These are phyloP conservation scores for Linnemannia schmuckeri DNA, from an alignment of 192 early-diverging fungal species.

Conservation along the genomic window DNA sequence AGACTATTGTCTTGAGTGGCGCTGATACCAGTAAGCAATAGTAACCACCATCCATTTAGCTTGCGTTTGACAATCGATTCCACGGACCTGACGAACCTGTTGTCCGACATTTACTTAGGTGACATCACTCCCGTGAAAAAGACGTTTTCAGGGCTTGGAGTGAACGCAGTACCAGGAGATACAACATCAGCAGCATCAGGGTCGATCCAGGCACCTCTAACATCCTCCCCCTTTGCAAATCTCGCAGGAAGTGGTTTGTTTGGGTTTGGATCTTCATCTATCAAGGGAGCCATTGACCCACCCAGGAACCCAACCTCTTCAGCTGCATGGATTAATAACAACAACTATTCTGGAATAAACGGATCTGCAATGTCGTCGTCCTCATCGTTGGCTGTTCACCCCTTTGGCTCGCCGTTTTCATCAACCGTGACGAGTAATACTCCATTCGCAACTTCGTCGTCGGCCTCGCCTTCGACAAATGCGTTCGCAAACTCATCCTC, in stretches of 20 bases:
- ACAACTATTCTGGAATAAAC: constrained; percentile 1
- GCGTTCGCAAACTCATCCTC: background rate
- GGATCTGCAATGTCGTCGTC: background rate
- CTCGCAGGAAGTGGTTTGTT: constrained; percentile 4
- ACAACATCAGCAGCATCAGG: background rate
- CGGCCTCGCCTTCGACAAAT: background rate
- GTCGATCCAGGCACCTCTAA: background rate
- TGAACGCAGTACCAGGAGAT: background rate
- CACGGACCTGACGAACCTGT: background rate
- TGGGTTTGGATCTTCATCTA: constrained; percentile 26
- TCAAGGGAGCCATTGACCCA: constrained; percentile 41
- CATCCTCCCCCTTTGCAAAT: constrained; percentile 9
- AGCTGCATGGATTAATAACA: constrained; percentile 13
- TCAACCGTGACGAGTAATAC: background rate
- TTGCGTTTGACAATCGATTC: too few relatives aligned
- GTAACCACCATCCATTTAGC: too few relatives aligned
- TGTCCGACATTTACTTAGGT: background rate
- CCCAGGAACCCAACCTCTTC: constrained; percentile 27
- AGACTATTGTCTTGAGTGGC: background rate
- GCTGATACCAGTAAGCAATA: background rate
- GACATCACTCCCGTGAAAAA: background rate
- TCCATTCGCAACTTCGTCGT: background rate
- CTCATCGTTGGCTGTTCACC: background rate
- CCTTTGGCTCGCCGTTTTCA: background rate
- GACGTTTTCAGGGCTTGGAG: background rate